These are phyloP conservation scores for Amborella trichopoda DNA, from an alignment of 164 flowering plant species.

Conservation along the genomic window DNA sequence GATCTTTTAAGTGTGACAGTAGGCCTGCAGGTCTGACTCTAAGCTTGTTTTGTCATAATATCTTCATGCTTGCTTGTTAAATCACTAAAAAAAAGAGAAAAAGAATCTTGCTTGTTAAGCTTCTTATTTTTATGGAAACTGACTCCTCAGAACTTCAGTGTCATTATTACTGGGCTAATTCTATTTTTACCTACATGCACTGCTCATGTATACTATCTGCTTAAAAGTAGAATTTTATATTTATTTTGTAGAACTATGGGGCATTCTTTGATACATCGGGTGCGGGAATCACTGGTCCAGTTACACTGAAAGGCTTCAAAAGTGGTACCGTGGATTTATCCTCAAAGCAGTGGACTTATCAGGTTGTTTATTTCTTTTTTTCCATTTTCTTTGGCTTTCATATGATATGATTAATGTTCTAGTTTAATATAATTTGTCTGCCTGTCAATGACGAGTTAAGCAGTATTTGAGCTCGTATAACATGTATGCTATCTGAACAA, in stretches of 20 bases:
- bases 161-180: no score
- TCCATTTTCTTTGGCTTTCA: no score
- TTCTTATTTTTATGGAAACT: no score
- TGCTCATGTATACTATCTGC: no score
- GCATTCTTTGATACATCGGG: constrained; percentile 65
- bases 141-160: no score
- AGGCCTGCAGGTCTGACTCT: constrained; percentile 70
- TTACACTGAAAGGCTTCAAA: constrained; percentile 37
- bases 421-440: no score
- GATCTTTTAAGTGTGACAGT: constrained; percentile 89
- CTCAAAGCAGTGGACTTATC: constrained; percentile 78
- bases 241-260: constrained; percentile 71
- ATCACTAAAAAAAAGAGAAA: background rate
- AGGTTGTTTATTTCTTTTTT: constrained; percentile 30
- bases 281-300: constrained; percentile 93
- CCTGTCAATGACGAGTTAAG: no score
- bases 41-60: background rate
- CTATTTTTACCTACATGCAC: no score
- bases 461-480: no score
- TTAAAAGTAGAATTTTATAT: background rate
- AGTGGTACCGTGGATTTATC: constrained; percentile 63
- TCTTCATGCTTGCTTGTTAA: background rate
- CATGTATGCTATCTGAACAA: no score
- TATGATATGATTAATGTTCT: no score
- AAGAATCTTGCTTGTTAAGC: no score